phyloP scores from a whole-genome alignment of 208 protist genomes.

The Trypanosoma melophagium region DNA sequence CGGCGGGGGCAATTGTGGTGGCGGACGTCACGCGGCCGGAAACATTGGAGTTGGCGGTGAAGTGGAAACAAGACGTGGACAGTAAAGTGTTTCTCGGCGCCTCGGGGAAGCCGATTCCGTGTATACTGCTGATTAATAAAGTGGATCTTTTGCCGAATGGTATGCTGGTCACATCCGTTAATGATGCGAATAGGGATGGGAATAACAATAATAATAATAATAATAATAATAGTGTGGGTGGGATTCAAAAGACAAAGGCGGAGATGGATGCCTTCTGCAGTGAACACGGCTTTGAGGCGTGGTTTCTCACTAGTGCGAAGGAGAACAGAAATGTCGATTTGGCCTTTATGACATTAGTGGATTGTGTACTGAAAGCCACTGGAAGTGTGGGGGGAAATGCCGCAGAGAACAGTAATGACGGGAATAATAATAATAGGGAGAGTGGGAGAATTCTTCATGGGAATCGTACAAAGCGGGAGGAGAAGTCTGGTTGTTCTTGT shows the following conservation, averaged over 20 bases:
- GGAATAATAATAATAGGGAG: not conserved
- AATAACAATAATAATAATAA: not conserved
- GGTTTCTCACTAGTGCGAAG: slow-evolving; percentile 86
- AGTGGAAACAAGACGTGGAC: slow-evolving; percentile 77
- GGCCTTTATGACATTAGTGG: slow-evolving; percentile 75
- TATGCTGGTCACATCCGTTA: slow-evolving; percentile 39
- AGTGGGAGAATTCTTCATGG: slow-evolving; percentile 14
- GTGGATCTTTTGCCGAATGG: slow-evolving; percentile 69
- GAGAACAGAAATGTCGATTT: slow-evolving; percentile 84
- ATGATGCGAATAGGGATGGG: not conserved
- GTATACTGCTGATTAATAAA: slow-evolving; percentile 82
- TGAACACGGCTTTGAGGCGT: slow-evolving; percentile 67
- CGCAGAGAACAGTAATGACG: not conserved
- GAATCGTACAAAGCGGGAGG: slow-evolving; percentile 8
- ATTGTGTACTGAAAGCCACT: slow-evolving; percentile 30
- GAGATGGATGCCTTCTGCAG: slow-evolving; percentile 79
- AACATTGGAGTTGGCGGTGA: slow-evolving; percentile 85
- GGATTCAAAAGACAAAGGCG: slow-evolving; percentile 61
- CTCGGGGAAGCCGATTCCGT: slow-evolving; percentile 38
- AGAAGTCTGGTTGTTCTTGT: slow-evolving; percentile 19
- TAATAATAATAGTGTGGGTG: slow-evolving; percentile 16
- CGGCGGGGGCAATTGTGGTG: slow-evolving; percentile 90
- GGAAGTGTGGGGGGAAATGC: not conserved
- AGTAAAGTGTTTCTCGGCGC: slow-evolving; percentile 56
- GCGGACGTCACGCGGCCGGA: slow-evolving; percentile 95